Evolutionary conservation across 352 stramenopile species (phyloP).

Genomic region (Phytophthora fragariae): DNA sequence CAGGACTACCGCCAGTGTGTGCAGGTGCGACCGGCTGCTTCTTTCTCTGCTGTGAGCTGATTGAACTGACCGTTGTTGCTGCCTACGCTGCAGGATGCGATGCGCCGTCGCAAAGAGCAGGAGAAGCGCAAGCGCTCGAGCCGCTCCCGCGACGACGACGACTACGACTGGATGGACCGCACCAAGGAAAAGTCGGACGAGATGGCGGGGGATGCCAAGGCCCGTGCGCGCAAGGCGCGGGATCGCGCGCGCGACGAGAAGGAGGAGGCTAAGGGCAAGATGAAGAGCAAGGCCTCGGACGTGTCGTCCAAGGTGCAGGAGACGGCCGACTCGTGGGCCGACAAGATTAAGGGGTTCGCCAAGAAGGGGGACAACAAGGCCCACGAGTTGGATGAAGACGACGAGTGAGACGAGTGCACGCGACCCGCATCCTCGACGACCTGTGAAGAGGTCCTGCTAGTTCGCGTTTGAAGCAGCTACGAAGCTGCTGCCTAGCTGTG

Average conservation of each 20-base stretch:
- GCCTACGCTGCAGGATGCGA: conserved; percentile 45
- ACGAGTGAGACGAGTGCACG: conserved; percentile 9
- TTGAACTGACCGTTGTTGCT: not conserved
- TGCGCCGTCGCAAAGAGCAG: conserved; percentile 46
- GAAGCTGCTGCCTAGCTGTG: conserved; percentile 23
- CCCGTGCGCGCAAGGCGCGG: conserved; percentile 33
- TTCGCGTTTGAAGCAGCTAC: conserved; percentile 17
- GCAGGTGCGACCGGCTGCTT: conserved; percentile 35
- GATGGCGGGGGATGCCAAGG: conserved; percentile 36
- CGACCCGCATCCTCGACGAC: not conserved
- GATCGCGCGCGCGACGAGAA: conserved; percentile 40
- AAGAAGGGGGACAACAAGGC: conserved; percentile 44
- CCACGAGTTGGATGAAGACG: conserved; percentile 25
- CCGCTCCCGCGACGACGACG: conserved; percentile 12
- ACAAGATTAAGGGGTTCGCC: conserved; percentile 45
- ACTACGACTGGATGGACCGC: conserved; percentile 68
- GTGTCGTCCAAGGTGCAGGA: conserved; percentile 45
- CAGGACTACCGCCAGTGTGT: conserved; percentile 80
- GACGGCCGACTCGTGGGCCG: conserved; percentile 45
- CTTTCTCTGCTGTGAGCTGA: not conserved
- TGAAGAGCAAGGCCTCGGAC: conserved; percentile 46
- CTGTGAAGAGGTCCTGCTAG: conserved; percentile 10
- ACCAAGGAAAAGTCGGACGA: conserved; percentile 49
- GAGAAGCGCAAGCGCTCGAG: conserved; percentile 27
- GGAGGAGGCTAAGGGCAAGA: conserved; percentile 38